Percentiles rank a stretch among this genome's conserved stretches.
Evolutionary conservation across 495 filamentous ascomycete genomes (phyloP).

Genomic region (Monascus purpureus): DNA sequence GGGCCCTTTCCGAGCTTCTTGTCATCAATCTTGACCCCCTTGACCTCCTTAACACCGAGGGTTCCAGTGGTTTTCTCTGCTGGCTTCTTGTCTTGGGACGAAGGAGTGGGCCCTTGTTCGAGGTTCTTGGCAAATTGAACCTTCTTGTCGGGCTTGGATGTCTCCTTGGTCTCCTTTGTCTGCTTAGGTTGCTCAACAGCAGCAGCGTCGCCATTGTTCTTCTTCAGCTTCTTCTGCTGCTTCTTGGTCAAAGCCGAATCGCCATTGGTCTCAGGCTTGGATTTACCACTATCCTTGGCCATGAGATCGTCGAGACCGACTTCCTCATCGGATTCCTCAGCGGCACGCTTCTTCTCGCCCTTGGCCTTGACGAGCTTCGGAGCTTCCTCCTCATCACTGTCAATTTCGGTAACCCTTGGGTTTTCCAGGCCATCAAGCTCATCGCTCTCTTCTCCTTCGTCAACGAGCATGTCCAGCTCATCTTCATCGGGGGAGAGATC

Average conservation of each 20-base stretch:
- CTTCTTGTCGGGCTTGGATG: constrained; percentile 60
- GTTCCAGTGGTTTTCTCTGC: constrained; percentile 40
- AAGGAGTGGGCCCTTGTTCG: constrained; percentile 82
- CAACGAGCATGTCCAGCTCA: constrained; percentile 38
- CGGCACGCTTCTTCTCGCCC: constrained; percentile 77
- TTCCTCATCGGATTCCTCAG: constrained; percentile 45
- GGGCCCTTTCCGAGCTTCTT: constrained; percentile 78
- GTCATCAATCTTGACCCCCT: constrained; percentile 87
- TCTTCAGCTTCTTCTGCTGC: constrained; percentile 97
- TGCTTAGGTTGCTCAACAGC: constrained; percentile 41
- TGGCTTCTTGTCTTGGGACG: constrained; percentile 28
- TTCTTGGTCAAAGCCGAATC: constrained; percentile 73
- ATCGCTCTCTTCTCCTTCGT: constrained; percentile 64
- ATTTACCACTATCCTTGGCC: constrained; percentile 48
- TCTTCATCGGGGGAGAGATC: constrained; percentile 73
- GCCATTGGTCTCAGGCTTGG: constrained; percentile 40
- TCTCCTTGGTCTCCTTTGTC: constrained; percentile 33
- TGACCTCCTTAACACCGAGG: constrained; percentile 58
- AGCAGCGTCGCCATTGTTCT: constrained; percentile 80
- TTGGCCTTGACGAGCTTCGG: constrained; percentile 66
- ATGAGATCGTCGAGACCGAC: constrained; percentile 59
- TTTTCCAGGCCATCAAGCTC: constrained; percentile 70
- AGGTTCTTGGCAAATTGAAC: constrained; percentile 98
- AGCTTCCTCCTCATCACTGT: constrained; percentile 64
- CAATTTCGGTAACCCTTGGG: constrained; percentile 72